Evolutionary conservation across 1,284 basidiomycete species (phyloP), one percentile per base, ranked within the genome.

Genomic region (Peniophora sp.): DNA sequence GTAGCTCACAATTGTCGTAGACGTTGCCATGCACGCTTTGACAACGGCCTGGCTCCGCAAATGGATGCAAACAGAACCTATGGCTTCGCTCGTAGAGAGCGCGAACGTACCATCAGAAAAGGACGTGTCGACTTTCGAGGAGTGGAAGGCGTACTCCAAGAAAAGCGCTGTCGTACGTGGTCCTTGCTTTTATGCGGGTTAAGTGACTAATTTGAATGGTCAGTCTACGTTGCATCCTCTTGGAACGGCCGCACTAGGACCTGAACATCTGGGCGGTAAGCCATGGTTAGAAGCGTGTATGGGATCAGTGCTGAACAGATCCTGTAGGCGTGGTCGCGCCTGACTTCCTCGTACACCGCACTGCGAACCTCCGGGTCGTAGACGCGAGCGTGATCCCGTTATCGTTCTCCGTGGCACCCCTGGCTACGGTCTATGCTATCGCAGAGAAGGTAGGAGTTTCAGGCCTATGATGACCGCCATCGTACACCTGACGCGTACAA

Each of bases 321-420:
- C 6, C 27, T 32, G 75, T 74, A 45, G 79, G 79, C 56, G 80
- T 81, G 27, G 78, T 83, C 45, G 75, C 77, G 61, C 62, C 70
- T 16, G 66, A 68, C 45, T 65, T 81, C 20, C 64, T 67, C 48
- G 78, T 83, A 1, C 77, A 81, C 62, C 78, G 76, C 35, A 75
- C 77, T 1, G 52, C 56, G 57, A 72, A 69, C 62, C 61, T 64
- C 52, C 67, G 58, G n/a, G 60, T 63, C 24, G 65, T 56, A 9
- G 55, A 56, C 35, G 55, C 55, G 10, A 56, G 55, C 45, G 45
- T 56, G 44, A 56, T 56, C 20, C 55, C 55, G 12, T 16, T 56
- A n/a, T 55, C 55, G 3, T 56, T 56, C 19, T 55, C 54, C 1
- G 55, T 55, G 19, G 54, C 55, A 6, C 55, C 54, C 2, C 43